Conservation (phyloP, 2,329 filamentous ascomycete species). For the Diaporthe citriasiana region DNA sequence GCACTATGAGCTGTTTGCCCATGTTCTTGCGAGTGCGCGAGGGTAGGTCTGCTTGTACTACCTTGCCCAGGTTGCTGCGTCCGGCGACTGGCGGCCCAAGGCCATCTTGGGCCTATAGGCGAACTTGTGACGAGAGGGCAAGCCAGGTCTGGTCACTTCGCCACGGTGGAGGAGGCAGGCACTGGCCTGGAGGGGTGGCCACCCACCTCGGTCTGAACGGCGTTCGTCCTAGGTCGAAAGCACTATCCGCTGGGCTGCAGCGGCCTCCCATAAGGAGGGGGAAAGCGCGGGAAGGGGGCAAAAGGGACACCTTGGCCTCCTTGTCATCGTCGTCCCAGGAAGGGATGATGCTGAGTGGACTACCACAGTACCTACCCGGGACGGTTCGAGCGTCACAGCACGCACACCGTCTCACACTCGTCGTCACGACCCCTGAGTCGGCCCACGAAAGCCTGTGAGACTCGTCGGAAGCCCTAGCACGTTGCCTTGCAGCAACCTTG, state of each 20-base stretch:
- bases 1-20: slow-evolving; percentile 14
- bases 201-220: slow-evolving; percentile 20
- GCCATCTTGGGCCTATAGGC: background rate
- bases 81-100: background rate
- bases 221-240: slow-evolving; percentile 32
- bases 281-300: background rate
- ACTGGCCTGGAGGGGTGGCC: slow-evolving; percentile 1
- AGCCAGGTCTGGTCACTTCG: slow-evolving; percentile 15
- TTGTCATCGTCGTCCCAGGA: background rate
- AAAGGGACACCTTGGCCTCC: slow-evolving; percentile 8
- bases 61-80: background rate
- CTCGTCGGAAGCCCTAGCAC: slow-evolving; percentile 14
- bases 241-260: slow-evolving; percentile 22
- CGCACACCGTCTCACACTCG: slow-evolving; percentile 20
- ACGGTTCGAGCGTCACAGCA: slow-evolving; percentile 25
- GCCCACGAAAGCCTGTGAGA: slow-evolving; percentile 4
- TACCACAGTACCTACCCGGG: background rate
- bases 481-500: slow-evolving; percentile 35
- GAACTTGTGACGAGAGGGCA: background rate
- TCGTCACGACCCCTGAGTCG: slow-evolving; percentile 23
- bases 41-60: slow-evolving; percentile 23
- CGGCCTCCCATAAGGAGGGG: background rate
- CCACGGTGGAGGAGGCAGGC: slow-evolving; percentile 1
- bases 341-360: slow-evolving; percentile 5
- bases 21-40: slow-evolving; percentile 8